Evolutionary conservation across 805 yeast species (phyloP), one percentile per base, ranked within the genome.

Genomic region (Wickerhamiella slavikovae): DNA sequence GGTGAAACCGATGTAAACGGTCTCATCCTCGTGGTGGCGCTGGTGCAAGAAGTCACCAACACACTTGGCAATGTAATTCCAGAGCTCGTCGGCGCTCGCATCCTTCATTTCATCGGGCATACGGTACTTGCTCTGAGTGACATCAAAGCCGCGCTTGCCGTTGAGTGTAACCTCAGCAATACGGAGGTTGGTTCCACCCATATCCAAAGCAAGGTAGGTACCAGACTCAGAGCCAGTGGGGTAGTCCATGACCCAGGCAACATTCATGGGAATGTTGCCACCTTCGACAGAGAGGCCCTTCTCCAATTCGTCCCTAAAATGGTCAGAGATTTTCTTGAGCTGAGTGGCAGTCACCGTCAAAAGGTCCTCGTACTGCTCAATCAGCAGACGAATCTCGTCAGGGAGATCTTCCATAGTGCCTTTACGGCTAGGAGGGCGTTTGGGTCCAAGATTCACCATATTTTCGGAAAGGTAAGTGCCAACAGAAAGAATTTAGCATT

Each of bases 131-230:
- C 80, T 69, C 57, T 83, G 94, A 15, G 72, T 65, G 35, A 82
- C 74, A 50, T 77, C 89, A 47, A 85, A 85, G 45, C 76, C 68
- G 35, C 77, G 65, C 51, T 74, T 64, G 38, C 98, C 98, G 31
- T 70, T 68, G 44, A 85, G 64, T 38, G 69, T 71, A 45, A 85
- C 85, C 49, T 75, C 66, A 34, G 85, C 93, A 28, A 82, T 93
- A 52, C 98, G 71, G 54, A 85, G 64, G 59, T 85, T 85, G 38
- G 98, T 85, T 38, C 98, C 98, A 51, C 98, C 98, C 58, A 85
- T 66, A 53, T 85, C 98, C 36, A 89, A 75, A 30, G 96, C 95
- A 49, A 85, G 58, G 55, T 65, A 85, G 41, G 79, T 72, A 40
- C 98, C 98, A 24, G 64, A 65, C 54, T 85, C 98, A 41, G 69